Evolutionary conservation across 306 rosid species (phyloP).

Genomic region (Malus fusca): DNA sequence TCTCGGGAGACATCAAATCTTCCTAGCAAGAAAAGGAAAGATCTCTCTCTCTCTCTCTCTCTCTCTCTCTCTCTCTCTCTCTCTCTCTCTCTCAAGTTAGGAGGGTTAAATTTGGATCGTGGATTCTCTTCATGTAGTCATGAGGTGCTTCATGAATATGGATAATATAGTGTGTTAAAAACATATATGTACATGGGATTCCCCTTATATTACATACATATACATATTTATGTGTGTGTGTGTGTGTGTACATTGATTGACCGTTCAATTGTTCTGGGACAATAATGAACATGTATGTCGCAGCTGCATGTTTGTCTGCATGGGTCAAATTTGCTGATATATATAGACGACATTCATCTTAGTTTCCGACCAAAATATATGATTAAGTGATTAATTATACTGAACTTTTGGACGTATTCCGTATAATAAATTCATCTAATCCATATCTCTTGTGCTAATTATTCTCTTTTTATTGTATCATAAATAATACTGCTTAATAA

Average conservation of each 20-base stretch:
- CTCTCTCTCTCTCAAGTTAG: not conserved
- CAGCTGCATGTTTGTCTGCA: constrained; percentile 3
- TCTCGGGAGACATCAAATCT: constrained; percentile 15
- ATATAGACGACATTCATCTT: not conserved
- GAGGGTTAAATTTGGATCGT: not conserved
- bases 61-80: not conserved
- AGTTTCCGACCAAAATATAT: constrained; percentile 8
- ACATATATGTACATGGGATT: constrained; percentile 7
- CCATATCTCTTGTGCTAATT: not conserved
- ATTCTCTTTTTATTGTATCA: not conserved
- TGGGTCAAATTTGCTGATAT: not conserved
- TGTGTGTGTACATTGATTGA: not conserved
- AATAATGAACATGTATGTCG: constrained; percentile 13
- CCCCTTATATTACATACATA: not conserved
- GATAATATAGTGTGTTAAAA: not conserved
- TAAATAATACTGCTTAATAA: not conserved
- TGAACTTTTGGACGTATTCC: not conserved
- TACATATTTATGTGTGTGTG: not conserved
- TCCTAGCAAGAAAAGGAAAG: constrained; percentile 6
- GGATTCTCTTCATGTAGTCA: constrained; percentile 22
- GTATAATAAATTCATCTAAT: not conserved
- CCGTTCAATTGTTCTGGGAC: constrained; percentile 6
- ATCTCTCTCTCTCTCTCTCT: not conserved
- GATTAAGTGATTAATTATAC: not conserved
- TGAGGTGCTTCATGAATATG: constrained; percentile 11